Evolutionary conservation across 1,284 basidiomycete species (phyloP).

Genomic region (Gymnopus androsaceus): DNA sequence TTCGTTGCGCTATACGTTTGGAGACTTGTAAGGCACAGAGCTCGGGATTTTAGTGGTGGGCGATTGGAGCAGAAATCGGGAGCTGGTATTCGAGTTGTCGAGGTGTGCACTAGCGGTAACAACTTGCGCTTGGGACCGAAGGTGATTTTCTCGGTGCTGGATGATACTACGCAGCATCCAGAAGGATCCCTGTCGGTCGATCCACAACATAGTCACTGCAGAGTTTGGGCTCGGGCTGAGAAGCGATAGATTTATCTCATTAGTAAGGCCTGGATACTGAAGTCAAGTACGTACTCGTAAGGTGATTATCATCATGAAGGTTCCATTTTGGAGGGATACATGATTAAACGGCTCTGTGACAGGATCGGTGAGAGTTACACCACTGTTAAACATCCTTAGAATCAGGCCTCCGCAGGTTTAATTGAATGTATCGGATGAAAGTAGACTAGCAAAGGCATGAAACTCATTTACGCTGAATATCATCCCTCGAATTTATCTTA

Average conservation of each 20-base stretch:
- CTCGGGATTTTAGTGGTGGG: too few species aligned
- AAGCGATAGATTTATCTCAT: not conserved
- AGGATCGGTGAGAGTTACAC: slow-evolving; percentile 28
- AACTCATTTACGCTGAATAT: not conserved
- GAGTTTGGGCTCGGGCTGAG: not conserved
- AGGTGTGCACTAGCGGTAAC: not conserved
- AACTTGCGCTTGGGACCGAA: not conserved
- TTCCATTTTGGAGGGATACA: slow-evolving; percentile 1
- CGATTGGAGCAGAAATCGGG: slow-evolving; percentile 4
- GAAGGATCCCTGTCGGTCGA: slow-evolving; percentile 10
- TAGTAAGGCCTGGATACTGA: not conserved
- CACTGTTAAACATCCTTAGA: slow-evolving; percentile 34
- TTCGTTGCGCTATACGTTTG: too few species aligned
- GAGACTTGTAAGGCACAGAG: too few species aligned
- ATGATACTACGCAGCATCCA: slow-evolving; percentile 1
- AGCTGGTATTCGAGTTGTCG: slow-evolving; percentile 7
- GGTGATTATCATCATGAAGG: not conserved
- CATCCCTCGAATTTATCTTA: slow-evolving; percentile 12
- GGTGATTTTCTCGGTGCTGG: not conserved
- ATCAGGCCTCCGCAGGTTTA: slow-evolving; percentile 31
- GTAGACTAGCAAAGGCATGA: not conserved
- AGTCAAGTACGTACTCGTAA: not conserved
- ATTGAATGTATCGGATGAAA: slow-evolving; percentile 22
- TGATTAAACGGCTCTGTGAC: slow-evolving; percentile 11
- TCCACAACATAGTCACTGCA: slow-evolving; percentile 11